Evolutionary conservation across 805 yeast genomes (phyloP).

Genomic region (Blastobotrys chiropterorum): DNA sequence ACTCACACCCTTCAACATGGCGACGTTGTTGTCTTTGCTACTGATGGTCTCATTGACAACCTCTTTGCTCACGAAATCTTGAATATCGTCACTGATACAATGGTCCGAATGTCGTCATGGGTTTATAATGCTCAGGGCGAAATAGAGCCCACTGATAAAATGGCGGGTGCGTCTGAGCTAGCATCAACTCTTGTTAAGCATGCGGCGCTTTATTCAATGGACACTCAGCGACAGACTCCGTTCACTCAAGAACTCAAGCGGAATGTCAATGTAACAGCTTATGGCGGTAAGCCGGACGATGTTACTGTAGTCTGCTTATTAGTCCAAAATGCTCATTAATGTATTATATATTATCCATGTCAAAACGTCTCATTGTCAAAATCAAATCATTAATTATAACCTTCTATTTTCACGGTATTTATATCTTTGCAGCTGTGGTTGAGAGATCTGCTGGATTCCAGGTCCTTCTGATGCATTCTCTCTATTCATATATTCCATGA

Average conservation of each 20-base stretch:
- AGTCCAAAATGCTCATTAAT: slow-evolving; percentile 31
- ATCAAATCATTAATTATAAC: too few species aligned
- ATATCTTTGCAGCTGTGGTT: background rate
- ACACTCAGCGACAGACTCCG: slow-evolving; percentile 71
- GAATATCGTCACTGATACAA: slow-evolving; percentile 52
- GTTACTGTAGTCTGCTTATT: slow-evolving; percentile 74
- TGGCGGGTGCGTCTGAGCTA: slow-evolving; percentile 38
- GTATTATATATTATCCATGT: background rate
- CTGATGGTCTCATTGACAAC: slow-evolving; percentile 93
- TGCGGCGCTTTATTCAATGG: slow-evolving; percentile 65
- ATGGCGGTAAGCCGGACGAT: slow-evolving; percentile 94
- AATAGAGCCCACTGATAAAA: slow-evolving; percentile 18
- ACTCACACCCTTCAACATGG: slow-evolving; percentile 57
- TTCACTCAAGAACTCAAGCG: slow-evolving; percentile 73
- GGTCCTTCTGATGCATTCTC: background rate
- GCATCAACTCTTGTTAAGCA: slow-evolving; percentile 54
- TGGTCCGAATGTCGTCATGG: slow-evolving; percentile 33
- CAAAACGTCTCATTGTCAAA: too few species aligned
- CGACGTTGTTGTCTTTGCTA: slow-evolving; percentile 79
- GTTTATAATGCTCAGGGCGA: slow-evolving; percentile 23
- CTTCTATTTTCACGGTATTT: background rate
- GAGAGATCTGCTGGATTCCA: slow-evolving; percentile 8
- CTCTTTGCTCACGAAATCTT: slow-evolving; percentile 67
- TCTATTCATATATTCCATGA: slow-evolving; percentile 9
- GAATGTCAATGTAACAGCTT: slow-evolving; percentile 57